These are phyloP conservation scores for Trichoderma semiorbis DNA, from an alignment of 2,329 filamentous ascomycete species.

Conservation along the genomic window DNA sequence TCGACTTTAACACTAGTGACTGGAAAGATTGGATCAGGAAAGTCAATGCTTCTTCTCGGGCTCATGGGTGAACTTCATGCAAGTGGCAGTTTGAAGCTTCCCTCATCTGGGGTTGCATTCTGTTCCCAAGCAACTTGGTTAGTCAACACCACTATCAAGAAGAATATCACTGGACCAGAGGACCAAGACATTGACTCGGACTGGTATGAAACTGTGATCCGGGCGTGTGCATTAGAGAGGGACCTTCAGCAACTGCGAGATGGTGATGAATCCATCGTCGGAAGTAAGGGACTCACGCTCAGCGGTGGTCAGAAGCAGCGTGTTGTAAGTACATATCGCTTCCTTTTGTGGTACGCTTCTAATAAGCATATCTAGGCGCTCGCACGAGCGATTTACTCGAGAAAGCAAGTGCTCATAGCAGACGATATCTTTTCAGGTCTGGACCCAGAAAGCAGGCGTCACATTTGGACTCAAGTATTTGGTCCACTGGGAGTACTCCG, in stretches of 20 bases:
- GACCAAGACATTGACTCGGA: constrained; percentile 17
- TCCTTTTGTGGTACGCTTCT: neutral
- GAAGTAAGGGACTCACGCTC: constrained; percentile 34
- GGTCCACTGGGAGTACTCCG: constrained; percentile 37
- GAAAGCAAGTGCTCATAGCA: constrained; percentile 34
- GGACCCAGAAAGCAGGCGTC: constrained; percentile 38
- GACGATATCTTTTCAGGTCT: constrained; percentile 43
- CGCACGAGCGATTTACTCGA: constrained; percentile 42
- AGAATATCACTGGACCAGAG: constrained; percentile 31
- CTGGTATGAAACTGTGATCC: constrained; percentile 29
- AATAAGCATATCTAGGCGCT: constrained; percentile 20
- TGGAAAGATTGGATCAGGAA: constrained; percentile 9
- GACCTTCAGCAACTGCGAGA: constrained; percentile 30
- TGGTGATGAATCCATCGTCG: constrained; percentile 34
- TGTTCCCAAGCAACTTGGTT: constrained; percentile 35
- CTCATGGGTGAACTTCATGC: constrained; percentile 2
- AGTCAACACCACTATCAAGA: constrained; percentile 29
- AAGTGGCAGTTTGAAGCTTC: neutral
- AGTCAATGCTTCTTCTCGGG: constrained; percentile 1
- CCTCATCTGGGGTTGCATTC: constrained; percentile 19
- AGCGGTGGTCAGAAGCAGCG: constrained; percentile 38
- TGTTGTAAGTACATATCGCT: constrained; percentile 18
- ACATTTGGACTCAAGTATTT: constrained; percentile 40
- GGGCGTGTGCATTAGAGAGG: constrained; percentile 27
- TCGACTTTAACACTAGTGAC: neutral